Conservation (phyloP, 331 rosid genomes). For the Arachis monticola region DNA sequence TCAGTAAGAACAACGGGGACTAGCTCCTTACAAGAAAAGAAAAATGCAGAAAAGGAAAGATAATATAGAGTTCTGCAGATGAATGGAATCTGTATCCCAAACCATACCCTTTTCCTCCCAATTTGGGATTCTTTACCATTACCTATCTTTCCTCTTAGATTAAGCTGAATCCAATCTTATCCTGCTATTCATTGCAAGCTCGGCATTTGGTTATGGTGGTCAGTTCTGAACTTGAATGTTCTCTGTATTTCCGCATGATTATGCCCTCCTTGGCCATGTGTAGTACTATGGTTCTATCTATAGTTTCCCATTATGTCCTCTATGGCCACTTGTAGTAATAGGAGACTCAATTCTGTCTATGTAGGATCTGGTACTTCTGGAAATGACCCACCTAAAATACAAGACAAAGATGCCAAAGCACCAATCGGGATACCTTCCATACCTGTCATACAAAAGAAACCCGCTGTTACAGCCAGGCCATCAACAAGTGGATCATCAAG, state of each 20-base stretch:
- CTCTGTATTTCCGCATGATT: not conserved
- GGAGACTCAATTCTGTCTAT: constrained; percentile 32
- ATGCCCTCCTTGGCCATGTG: not conserved
- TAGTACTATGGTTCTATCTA: not conserved
- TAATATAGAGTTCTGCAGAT: not conserved
- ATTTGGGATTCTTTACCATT: not conserved
- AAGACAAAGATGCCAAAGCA: constrained; percentile 64
- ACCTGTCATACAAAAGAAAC: constrained; percentile 52
- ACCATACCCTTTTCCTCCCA: not conserved
- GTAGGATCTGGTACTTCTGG: constrained; percentile 60
- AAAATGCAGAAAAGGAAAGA: not conserved
- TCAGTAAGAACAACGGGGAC: not conserved
- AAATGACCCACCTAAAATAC: constrained; percentile 60
- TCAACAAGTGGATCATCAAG: constrained; percentile 89
- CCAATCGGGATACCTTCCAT: constrained; percentile 52
- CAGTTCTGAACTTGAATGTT: not conserved
- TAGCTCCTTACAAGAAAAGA: constrained; percentile 5
- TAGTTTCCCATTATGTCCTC: not conserved
- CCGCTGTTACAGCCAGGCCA: constrained; percentile 50
- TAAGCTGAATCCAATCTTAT: not conserved
- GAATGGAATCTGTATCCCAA: not conserved
- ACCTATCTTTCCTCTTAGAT: not conserved
- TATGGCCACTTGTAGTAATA: constrained; percentile 4
- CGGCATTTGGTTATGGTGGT: not conserved
- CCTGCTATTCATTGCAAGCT: not conserved